Percentiles rank a stretch among this genome's conserved stretches.
Conservation (phyloP, 139 green algal species). For the Tetradesmus obliquus region DNA sequence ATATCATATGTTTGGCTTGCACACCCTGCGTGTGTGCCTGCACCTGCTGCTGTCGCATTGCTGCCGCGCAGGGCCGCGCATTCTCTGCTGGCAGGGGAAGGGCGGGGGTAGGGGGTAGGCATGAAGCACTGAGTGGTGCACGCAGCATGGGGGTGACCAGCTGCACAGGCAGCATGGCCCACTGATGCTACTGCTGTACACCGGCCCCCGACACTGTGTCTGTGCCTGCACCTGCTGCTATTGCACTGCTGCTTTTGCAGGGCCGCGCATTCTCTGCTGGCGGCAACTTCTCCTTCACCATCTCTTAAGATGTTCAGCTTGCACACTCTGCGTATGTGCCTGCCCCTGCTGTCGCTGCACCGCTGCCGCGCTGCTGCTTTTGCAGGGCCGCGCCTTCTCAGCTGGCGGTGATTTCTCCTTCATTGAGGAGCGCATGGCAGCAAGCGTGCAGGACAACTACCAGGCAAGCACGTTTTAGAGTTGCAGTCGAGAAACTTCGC, state of each 20-base stretch:
- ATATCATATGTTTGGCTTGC: too few relatives aligned
- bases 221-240: neutral
- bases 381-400: slow-evolving; percentile 32
- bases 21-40: neutral
- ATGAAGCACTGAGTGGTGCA: too few relatives aligned
- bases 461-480: neutral
- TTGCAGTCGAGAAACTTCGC: neutral
- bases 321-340: neutral
- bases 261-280: slow-evolving; percentile 43
- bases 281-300: slow-evolving; percentile 40
- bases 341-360: too few relatives aligned
- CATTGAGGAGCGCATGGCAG: slow-evolving; percentile 38
- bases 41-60: too few relatives aligned
- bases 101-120: too few relatives aligned
- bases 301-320: too few relatives aligned
- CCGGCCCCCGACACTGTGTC: too few relatives aligned
- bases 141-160: too few relatives aligned
- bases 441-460: slow-evolving; percentile 12
- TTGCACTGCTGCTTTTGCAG: neutral
- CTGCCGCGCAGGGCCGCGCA: neutral
- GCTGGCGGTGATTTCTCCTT: slow-evolving; percentile 44
- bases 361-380: neutral
- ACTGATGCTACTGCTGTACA: too few relatives aligned
- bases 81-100: neutral
- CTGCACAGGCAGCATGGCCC: too few relatives aligned